Percentiles rank a stretch among this genome's conserved stretches.
phyloP scores from a whole-genome alignment of 2,329 filamentous ascomycete genomes.

The Xylaria sp. region DNA sequence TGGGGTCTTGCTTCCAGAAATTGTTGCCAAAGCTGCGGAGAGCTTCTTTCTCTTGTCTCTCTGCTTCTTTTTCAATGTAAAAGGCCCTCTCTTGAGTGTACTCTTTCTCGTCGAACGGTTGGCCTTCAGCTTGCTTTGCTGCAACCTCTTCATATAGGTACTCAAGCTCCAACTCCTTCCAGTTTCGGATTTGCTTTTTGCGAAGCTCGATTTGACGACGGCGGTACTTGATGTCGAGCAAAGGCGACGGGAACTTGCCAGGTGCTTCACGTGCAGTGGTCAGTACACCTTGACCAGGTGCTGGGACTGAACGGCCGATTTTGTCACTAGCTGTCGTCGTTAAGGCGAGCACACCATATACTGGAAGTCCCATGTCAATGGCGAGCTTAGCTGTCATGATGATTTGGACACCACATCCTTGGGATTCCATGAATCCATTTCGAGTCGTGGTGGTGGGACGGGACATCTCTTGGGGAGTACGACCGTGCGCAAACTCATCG shows the following conservation, averaged over 20 bases:
- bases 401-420: slow-evolving; percentile 97
- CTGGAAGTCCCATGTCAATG: slow-evolving; percentile 97
- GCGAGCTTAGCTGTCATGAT: slow-evolving; percentile 98
- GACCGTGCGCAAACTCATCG: slow-evolving; percentile 94
- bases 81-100: slow-evolving; percentile 85
- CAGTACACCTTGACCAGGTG: slow-evolving; percentile 95
- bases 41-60: slow-evolving; percentile 91
- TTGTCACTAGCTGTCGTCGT: slow-evolving; percentile 98
- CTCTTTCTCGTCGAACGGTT: slow-evolving; percentile 81
- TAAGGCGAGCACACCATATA: slow-evolving; percentile 92
- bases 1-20: slow-evolving; percentile 97
- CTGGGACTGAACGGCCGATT: slow-evolving; percentile 96
- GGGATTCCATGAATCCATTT: slow-evolving; percentile 99
- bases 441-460: slow-evolving; percentile 95
- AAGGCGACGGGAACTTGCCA: slow-evolving; percentile 92
- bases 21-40: slow-evolving; percentile 94
- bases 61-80: slow-evolving; percentile 89
- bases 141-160: slow-evolving; percentile 92
- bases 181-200: slow-evolving; percentile 93
- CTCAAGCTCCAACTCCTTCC: slow-evolving; percentile 94
- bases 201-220: slow-evolving; percentile 93
- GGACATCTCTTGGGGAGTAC: slow-evolving; percentile 97
- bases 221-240: slow-evolving; percentile 97
- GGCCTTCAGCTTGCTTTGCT: slow-evolving; percentile 85
- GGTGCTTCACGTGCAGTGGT: slow-evolving; percentile 92